Percentiles rank a stretch among this genome's conserved stretches.
Conservation (phyloP, 208 protist species). For the Acanthamoeba castellanii region DNA sequence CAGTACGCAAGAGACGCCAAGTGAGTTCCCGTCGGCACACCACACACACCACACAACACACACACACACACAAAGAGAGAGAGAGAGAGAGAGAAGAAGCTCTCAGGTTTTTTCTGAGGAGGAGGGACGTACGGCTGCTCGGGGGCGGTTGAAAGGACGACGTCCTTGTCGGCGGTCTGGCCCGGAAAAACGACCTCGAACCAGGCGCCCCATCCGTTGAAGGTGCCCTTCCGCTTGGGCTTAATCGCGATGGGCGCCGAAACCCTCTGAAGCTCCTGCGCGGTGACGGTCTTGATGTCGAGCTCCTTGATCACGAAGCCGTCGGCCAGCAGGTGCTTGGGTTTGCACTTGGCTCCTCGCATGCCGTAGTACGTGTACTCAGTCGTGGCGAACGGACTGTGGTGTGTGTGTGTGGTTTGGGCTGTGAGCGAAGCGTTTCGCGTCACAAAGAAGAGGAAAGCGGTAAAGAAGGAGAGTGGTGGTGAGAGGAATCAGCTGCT, state of each 20-base stretch:
- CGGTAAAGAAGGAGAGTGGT: neutral
- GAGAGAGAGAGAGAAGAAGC: neutral
- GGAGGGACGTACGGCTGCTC: conserved; percentile 2
- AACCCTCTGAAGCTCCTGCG: neutral
- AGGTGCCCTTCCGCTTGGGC: conserved; percentile 9
- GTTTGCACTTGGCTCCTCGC: conserved; percentile 36
- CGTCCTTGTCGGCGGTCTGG: conserved; percentile 9
- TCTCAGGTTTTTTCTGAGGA: neutral
- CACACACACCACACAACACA: neutral
- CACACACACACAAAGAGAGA: too few relatives aligned
- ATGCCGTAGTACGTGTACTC: conserved; percentile 58
- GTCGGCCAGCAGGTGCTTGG: conserved; percentile 27
- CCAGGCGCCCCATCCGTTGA: conserved; percentile 37
- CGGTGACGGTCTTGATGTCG: conserved; percentile 25
- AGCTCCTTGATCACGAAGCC: conserved; percentile 48
- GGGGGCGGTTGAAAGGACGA: conserved; percentile 36
- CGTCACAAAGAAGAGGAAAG: neutral
- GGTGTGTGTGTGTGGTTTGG: neutral
- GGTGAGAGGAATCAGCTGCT: too few relatives aligned
- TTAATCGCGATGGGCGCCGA: neutral
- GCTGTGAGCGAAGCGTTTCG: neutral
- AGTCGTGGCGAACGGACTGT: conserved; percentile 16
- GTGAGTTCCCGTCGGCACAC: neutral
- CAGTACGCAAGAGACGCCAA: neutral
- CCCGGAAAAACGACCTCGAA: conserved; percentile 62